Conservation (phyloP, 768 basidiomycete genomes). For the Amanita pseudoporphyria region DNA sequence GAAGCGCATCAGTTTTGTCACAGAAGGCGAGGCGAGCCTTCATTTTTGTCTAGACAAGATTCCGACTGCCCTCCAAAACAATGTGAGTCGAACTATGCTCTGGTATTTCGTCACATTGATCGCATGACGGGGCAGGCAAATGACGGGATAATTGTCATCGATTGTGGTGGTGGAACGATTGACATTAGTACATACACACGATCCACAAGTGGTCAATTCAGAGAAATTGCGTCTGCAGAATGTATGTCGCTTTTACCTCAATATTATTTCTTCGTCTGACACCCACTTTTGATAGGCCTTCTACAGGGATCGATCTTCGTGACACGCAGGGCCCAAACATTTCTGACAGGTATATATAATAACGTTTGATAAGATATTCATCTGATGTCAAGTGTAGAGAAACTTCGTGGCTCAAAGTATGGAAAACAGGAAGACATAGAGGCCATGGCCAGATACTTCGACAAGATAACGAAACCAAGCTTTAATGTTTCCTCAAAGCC, state of each 20-base stretch:
- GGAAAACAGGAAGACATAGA: not conserved
- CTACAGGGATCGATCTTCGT: conserved; percentile 6
- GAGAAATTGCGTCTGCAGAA: conserved; percentile 1
- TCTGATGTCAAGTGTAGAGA: not conserved
- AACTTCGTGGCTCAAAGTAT: not conserved
- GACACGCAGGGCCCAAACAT: not conserved
- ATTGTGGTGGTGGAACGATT: conserved; percentile 6
- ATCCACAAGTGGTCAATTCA: not conserved
- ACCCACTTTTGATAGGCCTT: not conserved
- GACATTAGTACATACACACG: conserved; percentile 5
- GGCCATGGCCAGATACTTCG: conserved; percentile 11
- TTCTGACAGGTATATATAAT: not conserved
- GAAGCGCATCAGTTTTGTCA: conserved; percentile 37
- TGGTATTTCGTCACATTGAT: no score
- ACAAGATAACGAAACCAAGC: conserved; percentile 35
- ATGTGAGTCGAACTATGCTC: conserved; percentile 8
- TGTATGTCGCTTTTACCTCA: not conserved
- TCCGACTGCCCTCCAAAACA: conserved; percentile 20
- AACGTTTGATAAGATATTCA: not conserved
- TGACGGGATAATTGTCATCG: not conserved
- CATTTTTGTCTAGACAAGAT: conserved; percentile 40
- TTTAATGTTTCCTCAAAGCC: conserved; percentile 25
- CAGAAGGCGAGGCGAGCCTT: conserved; percentile 47
- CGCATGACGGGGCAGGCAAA: not conserved
- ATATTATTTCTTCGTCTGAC: not conserved